Base-by-base conservation (phyloP, 768 basidiomycete genomes). In the Multifurca ochricompacta region DNA sequence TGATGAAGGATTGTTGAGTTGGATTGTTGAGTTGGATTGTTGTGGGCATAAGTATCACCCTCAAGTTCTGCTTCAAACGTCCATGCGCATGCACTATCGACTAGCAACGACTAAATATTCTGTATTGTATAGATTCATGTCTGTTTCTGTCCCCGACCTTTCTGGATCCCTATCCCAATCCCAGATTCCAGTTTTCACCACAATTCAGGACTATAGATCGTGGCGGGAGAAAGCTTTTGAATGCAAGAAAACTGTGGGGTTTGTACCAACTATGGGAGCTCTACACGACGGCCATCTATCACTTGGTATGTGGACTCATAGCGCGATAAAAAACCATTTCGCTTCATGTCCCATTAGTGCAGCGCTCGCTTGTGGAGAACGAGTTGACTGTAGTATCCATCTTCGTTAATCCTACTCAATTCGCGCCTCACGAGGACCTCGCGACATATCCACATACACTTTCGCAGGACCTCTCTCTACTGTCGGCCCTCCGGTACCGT, bases 191-290 rank as follows among this genome's bases (percentile, higher is more conserved):
- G 64, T 79, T 48, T 77, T 91, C 59, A 78, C 73, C 8, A 80
- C 84, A 0, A 74, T 91, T 23, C 66, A 75, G 5, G 69, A 75
- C 0, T 85, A 79, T 63, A 76, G 89, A 35, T 68, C 71, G 72
- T 99, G 96, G 95, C 72, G 95, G 23, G 68, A 74, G 45, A 69
- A 70, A 30, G 88, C 82, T 0, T 80, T 79, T 54, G 73, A 76
- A 1, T 69, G 73, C 41, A 71, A 73, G 28, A 78, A 82, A 65
- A 77, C 81, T 1, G 91, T 99, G 5, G 96, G 96, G 0, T 90
- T 88, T 54, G 92, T 99, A n/a, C 81, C 96, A 0, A 99, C 96
- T 10, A 97, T 97, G 95, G 95, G 95, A 19, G 95, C 95, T 2
- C 71, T 99, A 39, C 96, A 99, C 66, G 82, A 87, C 8, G 96